phyloP scores from a whole-genome alignment of 441 rosid genomes.

The Pelargonium exstipulatum region DNA sequence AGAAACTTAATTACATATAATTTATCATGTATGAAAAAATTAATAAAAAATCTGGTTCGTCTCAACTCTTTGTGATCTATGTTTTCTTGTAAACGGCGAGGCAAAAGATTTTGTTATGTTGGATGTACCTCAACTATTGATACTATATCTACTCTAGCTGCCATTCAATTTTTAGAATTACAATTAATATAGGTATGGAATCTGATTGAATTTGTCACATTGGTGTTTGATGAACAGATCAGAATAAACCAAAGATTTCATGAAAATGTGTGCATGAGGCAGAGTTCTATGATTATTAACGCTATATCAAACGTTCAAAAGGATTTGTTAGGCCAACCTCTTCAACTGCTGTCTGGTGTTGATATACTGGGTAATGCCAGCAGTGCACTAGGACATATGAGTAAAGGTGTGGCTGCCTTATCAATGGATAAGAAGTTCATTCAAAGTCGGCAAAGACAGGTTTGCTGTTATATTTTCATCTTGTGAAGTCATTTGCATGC shows the following conservation, averaged over 20 bases:
- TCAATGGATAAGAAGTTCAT: conserved; percentile 98
- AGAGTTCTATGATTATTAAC: conserved; percentile 80
- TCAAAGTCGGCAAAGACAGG: conserved; percentile 96
- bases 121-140: not conserved
- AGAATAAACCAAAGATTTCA: conserved; percentile 72
- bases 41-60: no score
- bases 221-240: conserved; percentile 43
- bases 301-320: conserved; percentile 75
- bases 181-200: not conserved
- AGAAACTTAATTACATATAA: no score
- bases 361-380: conserved; percentile 99
- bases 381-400: conserved; percentile 98
- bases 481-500: not conserved
- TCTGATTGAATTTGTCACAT: not conserved
- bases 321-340: conserved; percentile 96
- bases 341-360: conserved; percentile 92
- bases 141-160: not conserved
- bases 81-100: no score
- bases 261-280: conserved; percentile 88
- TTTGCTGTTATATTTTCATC: conserved; percentile 24
- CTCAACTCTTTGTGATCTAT: no score
- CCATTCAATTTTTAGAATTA: not conserved
- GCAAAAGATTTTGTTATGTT: not conserved
- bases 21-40: no score
- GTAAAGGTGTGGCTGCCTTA: conserved; percentile 98